Base-by-base conservation (phyloP, 768 basidiomycete species). In the Boletus speciosus region DNA sequence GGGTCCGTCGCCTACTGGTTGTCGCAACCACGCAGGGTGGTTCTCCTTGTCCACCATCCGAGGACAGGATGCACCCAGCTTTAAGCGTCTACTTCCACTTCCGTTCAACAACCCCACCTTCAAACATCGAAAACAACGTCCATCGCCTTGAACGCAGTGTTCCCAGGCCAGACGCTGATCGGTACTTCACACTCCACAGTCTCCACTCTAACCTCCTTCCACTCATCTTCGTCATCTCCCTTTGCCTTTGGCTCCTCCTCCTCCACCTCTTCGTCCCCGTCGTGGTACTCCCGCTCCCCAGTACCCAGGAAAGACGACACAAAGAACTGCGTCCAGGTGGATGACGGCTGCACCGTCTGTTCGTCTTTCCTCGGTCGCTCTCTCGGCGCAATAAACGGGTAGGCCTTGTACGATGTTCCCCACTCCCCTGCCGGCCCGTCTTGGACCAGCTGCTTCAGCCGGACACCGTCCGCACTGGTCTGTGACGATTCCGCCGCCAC, bases 171-270 rank as follows among this genome's bases (percentile, higher is more conserved):
- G 1, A 97, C 88, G 60, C 71, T 82, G 52, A 98, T 82, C 19
- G 92, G 91, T 40, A 98, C 89, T 68, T 94, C 90, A 63, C 94
- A 97, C 69, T 97, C 96, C 16, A 98, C 93, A 55, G 86, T 90
- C 78, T 98, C 94, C 25, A 87, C 78, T 64, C 69, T 75, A 11
- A 89, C 79, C 54, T 85, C 84, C 50, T 63, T 64, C 90, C 88
- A 93, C 1, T 76, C 84, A 6, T 75, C 77, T 54, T 83, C 82
- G n/a, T 71, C 73, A 0, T 79, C 82, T 5, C 74, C 78, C 68
- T 73, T 81, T 8, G 23, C 9, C 15, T 9, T 77, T 4, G 78
- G 76, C 44, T 71, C 67, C n/a, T 58, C 60, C 8, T 57, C 61
- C 11, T 65, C 71, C 1, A 59, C 70, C 38, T 66, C 69, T 23